Evolutionary conservation across 2,329 filamentous ascomycete species (phyloP), one percentile per base, ranked within the genome.

Genomic region (Trichoderma citrinoviride): DNA sequence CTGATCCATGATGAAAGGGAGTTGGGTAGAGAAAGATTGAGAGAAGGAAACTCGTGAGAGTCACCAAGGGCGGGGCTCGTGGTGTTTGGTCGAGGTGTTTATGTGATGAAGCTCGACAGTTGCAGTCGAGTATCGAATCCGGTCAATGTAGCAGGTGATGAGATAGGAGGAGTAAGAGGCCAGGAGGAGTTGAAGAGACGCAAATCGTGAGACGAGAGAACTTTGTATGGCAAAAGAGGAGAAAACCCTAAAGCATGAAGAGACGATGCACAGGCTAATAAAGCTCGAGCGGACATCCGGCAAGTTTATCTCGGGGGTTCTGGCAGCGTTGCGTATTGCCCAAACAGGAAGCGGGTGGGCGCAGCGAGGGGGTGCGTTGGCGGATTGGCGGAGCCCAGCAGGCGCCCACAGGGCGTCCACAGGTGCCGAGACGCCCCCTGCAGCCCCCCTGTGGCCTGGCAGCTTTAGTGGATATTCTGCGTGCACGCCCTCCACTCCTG

Each of bases 1-100:
- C 49, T 65, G 64, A 50, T 62, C 64, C 64, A 65, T 65, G 33
- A 43, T 56, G 64, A 56, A 15, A n/a, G 2, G 19, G 15, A 21
- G n/a, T 5, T 14, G 37, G 15, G 29, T 37, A 40, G 54, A 10
- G 53, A 50, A 29, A 64, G 21, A 46, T 23, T 37, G 40, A 37
- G 33, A 27, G 29, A 27, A 3, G 21, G n/a, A 41, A 6, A 2
- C n/a, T 46, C 5, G 4, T 25, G 6, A 47, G 10, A 1, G 44
- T 46, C 44, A 43, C 21, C 23, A 23, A 46, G 58, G 43, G 49
- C 33, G 58, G 40, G 57, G 47, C 46, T 46, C 7, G 15, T 19
- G n/a, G 44, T 23, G 58, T 6, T 46, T n/a, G 21, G 25, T 58
- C 12, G 12, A 47, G 25, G 55, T 25, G 55, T 6, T 17, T 44